These are phyloP conservation scores for Yamadazyma olivae DNA, from an alignment of 805 yeast genomes.

Conservation along the genomic window DNA sequence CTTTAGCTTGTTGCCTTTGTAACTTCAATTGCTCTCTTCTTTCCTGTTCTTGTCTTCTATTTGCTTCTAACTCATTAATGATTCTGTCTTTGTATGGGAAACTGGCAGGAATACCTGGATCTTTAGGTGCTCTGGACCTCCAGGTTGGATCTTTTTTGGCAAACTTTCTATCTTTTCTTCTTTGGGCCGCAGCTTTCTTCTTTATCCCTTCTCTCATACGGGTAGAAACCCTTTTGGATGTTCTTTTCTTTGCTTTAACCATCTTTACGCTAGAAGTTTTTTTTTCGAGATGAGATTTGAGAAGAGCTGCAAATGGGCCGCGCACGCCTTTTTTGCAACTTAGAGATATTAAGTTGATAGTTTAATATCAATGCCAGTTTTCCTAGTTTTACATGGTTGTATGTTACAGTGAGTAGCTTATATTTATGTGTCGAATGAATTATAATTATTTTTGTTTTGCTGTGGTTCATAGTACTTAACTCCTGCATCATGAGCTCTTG, in stretches of 20 bases:
- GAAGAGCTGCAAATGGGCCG: neutral
- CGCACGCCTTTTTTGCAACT: too few relatives aligned
- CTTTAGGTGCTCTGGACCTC: slow-evolving; percentile 81
- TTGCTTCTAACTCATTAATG: slow-evolving; percentile 65
- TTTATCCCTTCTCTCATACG: slow-evolving; percentile 95
- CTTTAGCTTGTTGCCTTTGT: slow-evolving; percentile 48
- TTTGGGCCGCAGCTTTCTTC: slow-evolving; percentile 91
- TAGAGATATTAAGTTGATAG: too few relatives aligned
- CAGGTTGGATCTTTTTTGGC: slow-evolving; percentile 92
- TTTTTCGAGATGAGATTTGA: neutral
- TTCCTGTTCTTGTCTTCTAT: slow-evolving; percentile 54
- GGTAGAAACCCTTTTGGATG: slow-evolving; percentile 86
- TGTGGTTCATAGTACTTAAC: too few relatives aligned
- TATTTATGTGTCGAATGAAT: too few relatives aligned
- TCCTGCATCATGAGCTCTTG: slow-evolving; percentile 4
- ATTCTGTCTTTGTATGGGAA: slow-evolving; percentile 93
- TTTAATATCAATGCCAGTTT: too few relatives aligned
- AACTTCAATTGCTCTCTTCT: slow-evolving; percentile 48
- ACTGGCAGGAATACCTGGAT: slow-evolving; percentile 91
- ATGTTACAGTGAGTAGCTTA: too few relatives aligned
- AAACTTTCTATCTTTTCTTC: slow-evolving; percentile 75
- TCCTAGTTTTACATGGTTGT: too few relatives aligned
- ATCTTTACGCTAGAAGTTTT: slow-evolving; percentile 1
- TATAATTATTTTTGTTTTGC: too few relatives aligned
- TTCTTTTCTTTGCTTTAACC: slow-evolving; percentile 52